Base-by-base conservation (phyloP, 257 asterid species). In the Solanum rostratum region DNA sequence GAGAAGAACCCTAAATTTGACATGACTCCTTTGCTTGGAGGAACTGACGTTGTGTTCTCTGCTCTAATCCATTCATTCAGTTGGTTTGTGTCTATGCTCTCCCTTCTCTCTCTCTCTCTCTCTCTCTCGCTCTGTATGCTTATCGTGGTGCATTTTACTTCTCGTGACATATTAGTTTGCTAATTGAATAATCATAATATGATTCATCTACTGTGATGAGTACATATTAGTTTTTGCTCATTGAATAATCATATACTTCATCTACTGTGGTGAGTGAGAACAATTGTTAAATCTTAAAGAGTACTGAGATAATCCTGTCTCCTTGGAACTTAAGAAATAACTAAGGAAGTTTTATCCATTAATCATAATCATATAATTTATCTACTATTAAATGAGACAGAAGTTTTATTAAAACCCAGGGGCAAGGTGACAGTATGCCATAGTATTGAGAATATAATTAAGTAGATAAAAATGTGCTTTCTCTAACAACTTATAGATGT, bases 1-100 rank as follows among this genome's bases (percentile, higher is more conserved):
- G 99, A 95, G 97, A 97, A 89, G 95, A 97, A 97, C 65, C 91
- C 99, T 33, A 97, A 97, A 85, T 97, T 93, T 88, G 99, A 97
- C 86, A 94, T 97, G 99, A 95, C 98, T 74, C 92, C 98, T 45
- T 89, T 95, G 92, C 98, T 95, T 85, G 99, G 98, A 86, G 99
- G 99, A 90, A 97, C 99, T 29, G 99, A 94, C 83, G 91, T 87
- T 10, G 94, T 97, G 83, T 95, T 97, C 89, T 97, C 99, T 70
- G 95, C 99, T 83, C 96, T 97, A 82, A 92, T 97, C 89, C 98
- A 97, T 91, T 95, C 98, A 80, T 95, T 97, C 89, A 92, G 94
- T 90, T 95, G 99, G 99, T 97, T 91, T 82, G 92, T 73, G 49
- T 78, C 84, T 86, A 37, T 80, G 37, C 78, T 71, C 86, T 79